Evolutionary conservation across 2,329 filamentous ascomycete species (phyloP), one percentile per base, ranked within the genome.

Genomic region (Trichoderma koningii): DNA sequence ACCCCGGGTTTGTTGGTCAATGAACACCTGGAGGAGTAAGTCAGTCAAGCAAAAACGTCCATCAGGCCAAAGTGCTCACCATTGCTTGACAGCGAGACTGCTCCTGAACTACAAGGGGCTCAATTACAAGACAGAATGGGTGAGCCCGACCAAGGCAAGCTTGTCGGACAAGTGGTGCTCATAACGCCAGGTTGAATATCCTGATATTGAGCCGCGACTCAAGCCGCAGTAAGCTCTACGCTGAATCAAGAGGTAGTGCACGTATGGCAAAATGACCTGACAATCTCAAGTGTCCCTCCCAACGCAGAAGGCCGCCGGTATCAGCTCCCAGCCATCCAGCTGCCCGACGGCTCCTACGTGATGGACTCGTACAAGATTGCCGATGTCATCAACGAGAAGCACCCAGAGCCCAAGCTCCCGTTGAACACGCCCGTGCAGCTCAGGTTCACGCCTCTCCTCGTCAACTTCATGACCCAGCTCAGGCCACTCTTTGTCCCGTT

Each of bases 291-390:
- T 30, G 57, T 61, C 34, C n/a, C 47, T 7, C 47, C 57, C 15
- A 61, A 61, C 30, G 34, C 52, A 30, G 7, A 7, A 5, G 57
- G 34, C 19, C 47, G 34, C 3, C 38, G 30, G 28, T 61, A 17
- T 51, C 50, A 47, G 7, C 34, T 51, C 12, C 57, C 57, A 5
- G 38, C 57, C 6, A 61, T 52, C 21, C 57, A 61, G 52, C 42
- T 44, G 57, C 57, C 57, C 14, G 47, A 61, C 10, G 34, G 47
- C 7, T 52, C 57, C 23, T 61, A 61, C 57, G 3, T 61, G 23
- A 61, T 61, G 57, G 57, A 61, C 47, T 61, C 57, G 34, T 61
- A 61, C 34, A 61, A 61, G 23, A 61, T 61, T 7, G 57, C 57
- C 34, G 57, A 42, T 21, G 19, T 61, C 17, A 44, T 61, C 7